These are phyloP conservation scores for Pichia pseudocactophila DNA, from an alignment of 805 yeast species.

Conservation along the genomic window DNA sequence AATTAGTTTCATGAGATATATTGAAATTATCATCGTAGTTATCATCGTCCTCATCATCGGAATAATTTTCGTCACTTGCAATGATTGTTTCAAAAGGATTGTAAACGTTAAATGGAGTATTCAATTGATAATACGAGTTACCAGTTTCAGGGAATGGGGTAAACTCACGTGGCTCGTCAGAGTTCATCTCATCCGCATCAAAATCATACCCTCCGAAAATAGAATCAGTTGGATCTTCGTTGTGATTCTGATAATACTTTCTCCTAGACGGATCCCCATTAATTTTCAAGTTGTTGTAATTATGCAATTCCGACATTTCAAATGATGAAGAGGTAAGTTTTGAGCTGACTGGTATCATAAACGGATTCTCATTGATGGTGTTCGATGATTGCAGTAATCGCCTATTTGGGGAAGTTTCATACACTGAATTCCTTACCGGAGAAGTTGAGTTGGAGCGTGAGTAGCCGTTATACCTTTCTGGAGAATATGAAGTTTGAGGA, in stretches of 20 bases:
- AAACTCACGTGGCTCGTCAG: conserved; percentile 21
- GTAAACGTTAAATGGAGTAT: conserved; percentile 21
- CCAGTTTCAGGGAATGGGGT: conserved; percentile 28
- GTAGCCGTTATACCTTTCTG: conserved; percentile 6
- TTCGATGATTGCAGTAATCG: neutral
- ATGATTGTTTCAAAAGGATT: conserved; percentile 25
- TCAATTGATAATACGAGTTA: conserved; percentile 28
- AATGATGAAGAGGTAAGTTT: too few species aligned
- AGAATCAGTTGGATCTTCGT: conserved; percentile 1
- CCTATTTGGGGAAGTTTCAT: conserved; percentile 18
- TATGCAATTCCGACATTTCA: neutral
- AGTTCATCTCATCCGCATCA: conserved; percentile 19
- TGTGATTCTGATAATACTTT: neutral
- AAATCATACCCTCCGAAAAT: conserved; percentile 21
- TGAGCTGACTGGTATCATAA: neutral
- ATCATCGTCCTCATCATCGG: conserved; percentile 17
- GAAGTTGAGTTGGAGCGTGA: conserved; percentile 14
- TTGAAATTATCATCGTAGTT: neutral
- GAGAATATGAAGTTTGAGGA: conserved; percentile 8
- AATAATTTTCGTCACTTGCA: conserved; percentile 4
- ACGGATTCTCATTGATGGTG: conserved; percentile 3
- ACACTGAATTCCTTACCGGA: conserved; percentile 13
- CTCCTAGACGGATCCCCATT: too few species aligned
- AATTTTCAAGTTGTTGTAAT: too few species aligned
- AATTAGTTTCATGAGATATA: conserved; percentile 1